Evolutionary conservation across 2,329 filamentous ascomycete genomes (phyloP), one percentile per base, ranked within the genome.

Genomic region (Hypocreales sp.): DNA sequence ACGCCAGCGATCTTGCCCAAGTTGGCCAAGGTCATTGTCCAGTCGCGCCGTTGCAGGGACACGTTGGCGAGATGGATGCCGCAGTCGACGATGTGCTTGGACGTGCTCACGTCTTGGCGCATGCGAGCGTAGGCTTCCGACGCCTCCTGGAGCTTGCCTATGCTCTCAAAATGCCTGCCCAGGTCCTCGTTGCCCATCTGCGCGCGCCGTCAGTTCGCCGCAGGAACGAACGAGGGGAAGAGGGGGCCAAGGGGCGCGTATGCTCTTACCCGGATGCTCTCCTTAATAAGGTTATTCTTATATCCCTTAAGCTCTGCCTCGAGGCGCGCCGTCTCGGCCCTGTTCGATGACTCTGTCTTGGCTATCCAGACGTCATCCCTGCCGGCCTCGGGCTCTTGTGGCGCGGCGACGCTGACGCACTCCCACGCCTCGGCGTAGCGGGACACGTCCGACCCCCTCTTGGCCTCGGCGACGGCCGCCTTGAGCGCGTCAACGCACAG

Each of bases 111-210:
- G 45, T 87, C 87, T 31, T 92, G 81, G 35, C 90, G 73, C 84
- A 95, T 94, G 38, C 79, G 76, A 36, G 66, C 61, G 48, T 81
- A 95, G 2, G 81, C 70, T 37, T 92, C 86, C 25, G 70, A 67
- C 1, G 90, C 82, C 9, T 66, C 67, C 20, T 57, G 51, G 7
- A 87, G 66, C 31, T 86, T 76, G 29, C 90, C 87, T 11, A 72
- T 82, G 20, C 63, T 64, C 51, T 92, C 81, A 35, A 79, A 77
- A 52, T 93, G 84, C 34, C 72, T 73, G 22, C 83, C 90, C 5
- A 95, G 61, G 41, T 95, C 90, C 50, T 94, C 84, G 42, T 94
- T 80, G 24, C 83, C 87, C 74, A 95, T 94, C 81, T 92, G 40
- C 12, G 24, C 12, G n/a, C n/a, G n/a, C n/a, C n/a, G n/a, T n/a